Evolutionary conservation across 139 green algal species (phyloP).

Genomic region (Chlorella sp.): DNA sequence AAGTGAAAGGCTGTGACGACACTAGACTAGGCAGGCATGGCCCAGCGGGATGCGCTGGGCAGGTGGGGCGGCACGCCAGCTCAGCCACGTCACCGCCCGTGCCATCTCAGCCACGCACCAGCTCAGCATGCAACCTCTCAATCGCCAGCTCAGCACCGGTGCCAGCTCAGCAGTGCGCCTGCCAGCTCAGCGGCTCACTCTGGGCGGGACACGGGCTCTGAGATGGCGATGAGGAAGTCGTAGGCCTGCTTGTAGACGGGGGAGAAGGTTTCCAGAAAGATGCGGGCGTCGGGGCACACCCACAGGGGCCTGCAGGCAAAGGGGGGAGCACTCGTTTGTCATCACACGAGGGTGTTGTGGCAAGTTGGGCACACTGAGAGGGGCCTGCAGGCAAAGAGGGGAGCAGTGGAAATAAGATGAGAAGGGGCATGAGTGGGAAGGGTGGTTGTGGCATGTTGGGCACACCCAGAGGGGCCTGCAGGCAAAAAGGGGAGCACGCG

Average conservation of each 20-base stretch:
- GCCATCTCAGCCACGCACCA: too few species aligned
- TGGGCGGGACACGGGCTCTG: constrained; percentile 92
- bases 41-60: too few species aligned
- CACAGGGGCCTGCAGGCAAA: constrained; percentile 84
- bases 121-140: too few species aligned
- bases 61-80: too few species aligned
- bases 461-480: constrained; percentile 95
- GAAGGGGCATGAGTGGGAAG: background rate
- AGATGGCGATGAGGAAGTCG: constrained; percentile 98
- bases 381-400: constrained; percentile 61
- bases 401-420: background rate
- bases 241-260: constrained; percentile 96
- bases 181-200: constrained; percentile 58
- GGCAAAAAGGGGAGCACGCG: background rate
- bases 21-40: too few species aligned
- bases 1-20: too few species aligned
- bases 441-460: background rate
- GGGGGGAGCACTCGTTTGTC: background rate
- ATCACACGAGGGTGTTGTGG: too few species aligned
- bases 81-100: too few species aligned
- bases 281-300: constrained; percentile 94
- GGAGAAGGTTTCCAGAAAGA: constrained; percentile 98
- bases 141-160: too few species aligned
- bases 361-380: constrained; percentile 95
- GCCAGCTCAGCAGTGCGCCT: too few species aligned